A percentile compares a stretch with the other conserved stretches of the same genome.
Conservation (phyloP, 495 filamentous ascomycete species). For the Penicillium cataractarum region DNA sequence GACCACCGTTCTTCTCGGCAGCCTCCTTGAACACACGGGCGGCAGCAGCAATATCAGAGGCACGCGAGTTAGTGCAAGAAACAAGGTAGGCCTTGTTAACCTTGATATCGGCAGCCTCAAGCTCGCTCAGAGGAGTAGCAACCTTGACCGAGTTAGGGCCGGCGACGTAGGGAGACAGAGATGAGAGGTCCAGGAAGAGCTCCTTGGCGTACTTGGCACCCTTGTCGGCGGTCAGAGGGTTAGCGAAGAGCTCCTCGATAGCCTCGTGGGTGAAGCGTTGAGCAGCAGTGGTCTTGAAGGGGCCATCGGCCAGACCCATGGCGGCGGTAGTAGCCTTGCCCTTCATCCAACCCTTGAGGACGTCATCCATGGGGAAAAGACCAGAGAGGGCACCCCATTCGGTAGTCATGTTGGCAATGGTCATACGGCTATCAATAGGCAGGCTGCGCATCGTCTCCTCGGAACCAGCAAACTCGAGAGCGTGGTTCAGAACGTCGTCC, state of each 20-base stretch:
- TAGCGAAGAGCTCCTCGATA: slow-evolving; percentile 71
- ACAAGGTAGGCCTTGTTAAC: slow-evolving; percentile 89
- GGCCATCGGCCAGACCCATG: slow-evolving; percentile 49
- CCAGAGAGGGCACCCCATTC: slow-evolving; percentile 90
- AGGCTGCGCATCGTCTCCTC: slow-evolving; percentile 77
- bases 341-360: slow-evolving; percentile 75
- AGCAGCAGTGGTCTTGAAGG: slow-evolving; percentile 40
- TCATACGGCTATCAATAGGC: slow-evolving; percentile 74
- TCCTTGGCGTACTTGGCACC: slow-evolving; percentile 83
- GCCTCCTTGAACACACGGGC: slow-evolving; percentile 87
- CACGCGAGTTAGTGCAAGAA: slow-evolving; percentile 86
- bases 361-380: slow-evolving; percentile 80
- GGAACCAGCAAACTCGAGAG: slow-evolving; percentile 84
- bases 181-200: slow-evolving; percentile 77
- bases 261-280: slow-evolving; percentile 67
- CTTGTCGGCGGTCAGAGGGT: slow-evolving; percentile 70
- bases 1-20: slow-evolving; percentile 55
- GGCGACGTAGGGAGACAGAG: slow-evolving; percentile 82
- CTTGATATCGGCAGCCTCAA: slow-evolving; percentile 71
- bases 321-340: slow-evolving; percentile 73
- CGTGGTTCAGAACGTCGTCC: slow-evolving; percentile 91
- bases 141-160: slow-evolving; percentile 92
- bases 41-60: slow-evolving; percentile 80
- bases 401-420: slow-evolving; percentile 94
- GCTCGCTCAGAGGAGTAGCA: slow-evolving; percentile 74